phyloP scores from a whole-genome alignment of 1,284 basidiomycete species.

The Gymnopus androsaceus region DNA sequence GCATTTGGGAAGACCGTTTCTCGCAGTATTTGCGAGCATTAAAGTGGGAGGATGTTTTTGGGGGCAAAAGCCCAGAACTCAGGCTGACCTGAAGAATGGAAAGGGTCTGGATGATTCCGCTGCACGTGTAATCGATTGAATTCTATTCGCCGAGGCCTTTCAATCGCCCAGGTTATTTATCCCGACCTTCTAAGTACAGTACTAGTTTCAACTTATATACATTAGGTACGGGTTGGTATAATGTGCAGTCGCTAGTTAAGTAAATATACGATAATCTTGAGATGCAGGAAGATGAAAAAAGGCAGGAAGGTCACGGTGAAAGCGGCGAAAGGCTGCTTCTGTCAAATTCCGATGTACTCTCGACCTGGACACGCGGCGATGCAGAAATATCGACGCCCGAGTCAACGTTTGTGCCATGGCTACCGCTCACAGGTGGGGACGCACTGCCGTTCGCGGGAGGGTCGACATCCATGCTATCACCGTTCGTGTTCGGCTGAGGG shows the following conservation, averaged over 20 bases:
- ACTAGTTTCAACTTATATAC: background rate
- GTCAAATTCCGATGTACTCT: slow-evolving; percentile 22
- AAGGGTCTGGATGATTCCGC: background rate
- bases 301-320: slow-evolving; percentile 2
- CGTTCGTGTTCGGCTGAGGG: background rate
- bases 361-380: background rate
- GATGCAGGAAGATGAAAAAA: background rate
- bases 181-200: background rate
- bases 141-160: background rate
- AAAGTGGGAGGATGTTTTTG: slow-evolving; percentile 24
- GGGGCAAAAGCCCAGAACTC: too few relatives aligned
- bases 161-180: background rate
- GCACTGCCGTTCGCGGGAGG: slow-evolving; percentile 2
- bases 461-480: slow-evolving; percentile 3
- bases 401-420: slow-evolving; percentile 2
- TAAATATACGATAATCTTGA: background rate
- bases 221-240: background rate
- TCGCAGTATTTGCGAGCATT: slow-evolving; percentile 57
- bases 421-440: slow-evolving; percentile 2
- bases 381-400: slow-evolving; percentile 7
- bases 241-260: too few relatives aligned
- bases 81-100: too few relatives aligned
- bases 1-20: slow-evolving; percentile 42
- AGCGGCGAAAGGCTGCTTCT: slow-evolving; percentile 34
- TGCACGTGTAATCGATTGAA: slow-evolving; percentile 7